phyloP scores from a whole-genome alignment of 179 eudicot genomes.

The Monotropa hypopitys region DNA sequence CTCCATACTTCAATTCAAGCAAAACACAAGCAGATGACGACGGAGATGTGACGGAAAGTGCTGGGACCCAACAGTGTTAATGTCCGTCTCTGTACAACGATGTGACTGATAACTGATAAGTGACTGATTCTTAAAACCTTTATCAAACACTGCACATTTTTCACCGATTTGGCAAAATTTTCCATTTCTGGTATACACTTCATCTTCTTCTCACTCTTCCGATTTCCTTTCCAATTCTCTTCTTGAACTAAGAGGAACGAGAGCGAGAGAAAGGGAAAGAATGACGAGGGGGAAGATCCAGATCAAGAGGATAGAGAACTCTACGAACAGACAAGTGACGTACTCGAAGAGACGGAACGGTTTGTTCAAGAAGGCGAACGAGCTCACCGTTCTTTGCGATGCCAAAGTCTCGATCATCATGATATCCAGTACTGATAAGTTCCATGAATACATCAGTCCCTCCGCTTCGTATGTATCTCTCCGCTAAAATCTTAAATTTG shows the following conservation, averaged over 20 bases:
- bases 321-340: constrained; percentile 49
- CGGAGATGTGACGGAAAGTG: background rate
- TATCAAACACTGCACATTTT: constrained; percentile 11
- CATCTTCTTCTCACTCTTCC: background rate
- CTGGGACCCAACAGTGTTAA: background rate
- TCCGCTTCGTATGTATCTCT: constrained; percentile 17
- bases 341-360: constrained; percentile 52
- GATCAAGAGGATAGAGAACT: constrained; percentile 52
- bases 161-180: constrained; percentile 21
- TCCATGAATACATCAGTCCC: constrained; percentile 54
- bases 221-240: background rate
- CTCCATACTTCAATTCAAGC: too few species aligned
- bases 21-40: background rate
- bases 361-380: constrained; percentile 48
- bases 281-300: constrained; percentile 60
- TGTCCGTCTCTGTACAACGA: background rate
- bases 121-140: constrained; percentile 22
- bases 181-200: constrained; percentile 21
- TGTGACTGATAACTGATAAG: constrained; percentile 15
- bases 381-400: constrained; percentile 50
- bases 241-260: background rate
- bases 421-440: constrained; percentile 38
- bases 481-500: background rate
- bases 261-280: background rate
- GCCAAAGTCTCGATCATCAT: constrained; percentile 44